Evolutionary conservation across 495 filamentous ascomycete genomes (phyloP), one percentile per base, ranked within the genome.

Genomic region (Hypoxylon crocopeplum): DNA sequence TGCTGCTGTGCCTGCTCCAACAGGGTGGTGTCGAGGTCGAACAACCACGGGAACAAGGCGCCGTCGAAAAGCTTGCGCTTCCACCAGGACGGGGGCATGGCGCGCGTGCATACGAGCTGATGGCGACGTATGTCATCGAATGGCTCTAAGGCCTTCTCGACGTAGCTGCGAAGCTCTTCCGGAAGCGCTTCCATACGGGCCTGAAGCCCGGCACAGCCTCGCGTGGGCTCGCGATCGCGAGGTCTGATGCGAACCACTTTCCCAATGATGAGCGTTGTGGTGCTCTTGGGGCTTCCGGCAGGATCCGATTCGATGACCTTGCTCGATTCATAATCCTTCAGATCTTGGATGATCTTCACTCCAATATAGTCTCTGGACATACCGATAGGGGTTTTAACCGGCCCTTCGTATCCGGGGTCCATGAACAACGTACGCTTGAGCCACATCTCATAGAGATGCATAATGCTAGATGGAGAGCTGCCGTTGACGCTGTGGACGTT

Each of bases 401-500:
- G 48, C 1, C 52, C 52, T 12, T 0, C 0, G 7, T 8, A 0
- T 8, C 8, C 22, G 0, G 17, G 30, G 3, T 17, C 1, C 6
- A 45, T 37, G 29, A 56, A 49, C 21, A 42, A 15, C 3, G 62
- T 62, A 4, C 62, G 62, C 24, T 66, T 48, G 32, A 52, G 39
- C 66, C 66, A 69, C 11, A 62, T 62, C 22, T 66, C 58, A 27
- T 69, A 69, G 2, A 69, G 20, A 2, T 66, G 57, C 1, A 30
- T 30, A 19, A 69, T 44, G 20, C 29, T 59, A 8, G 53, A 39
- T 3, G 66, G 62, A 1, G 15, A 24, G 0, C 62, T 54, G 2
- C 17, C 15, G 1, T 20, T 6, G 1, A 2, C 2, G 7, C 10
- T 15, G 34, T 37, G 32, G 25, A 41, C 6, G 12, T 30, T 7